Percentiles rank a stretch among this genome's conserved stretches.
These are phyloP conservation scores for Rachicladosporium sp. DNA, from an alignment of 2,329 filamentous ascomycete genomes.

Conservation along the genomic window DNA sequence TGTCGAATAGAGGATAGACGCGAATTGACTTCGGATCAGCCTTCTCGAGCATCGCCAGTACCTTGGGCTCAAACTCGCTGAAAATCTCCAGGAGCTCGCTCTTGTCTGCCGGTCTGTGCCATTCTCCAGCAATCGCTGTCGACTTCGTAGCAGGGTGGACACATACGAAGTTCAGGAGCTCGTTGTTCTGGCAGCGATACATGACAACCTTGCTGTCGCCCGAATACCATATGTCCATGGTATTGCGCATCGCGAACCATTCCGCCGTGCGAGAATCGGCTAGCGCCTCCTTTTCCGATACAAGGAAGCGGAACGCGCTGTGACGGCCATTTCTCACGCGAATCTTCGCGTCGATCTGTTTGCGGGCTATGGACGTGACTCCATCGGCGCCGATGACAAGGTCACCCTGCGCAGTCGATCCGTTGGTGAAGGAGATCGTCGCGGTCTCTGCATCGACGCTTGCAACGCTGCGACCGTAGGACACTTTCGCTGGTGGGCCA, in stretches of 20 bases:
- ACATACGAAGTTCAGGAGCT: constrained; percentile 34
- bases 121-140: constrained; percentile 12
- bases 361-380: constrained; percentile 53
- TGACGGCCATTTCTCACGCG: constrained; percentile 46
- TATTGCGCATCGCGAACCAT: constrained; percentile 32
- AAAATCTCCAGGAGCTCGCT: constrained; percentile 47
- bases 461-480: constrained; percentile 13
- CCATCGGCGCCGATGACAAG: constrained; percentile 54
- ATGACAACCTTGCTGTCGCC: constrained; percentile 57
- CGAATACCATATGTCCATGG: constrained; percentile 55
- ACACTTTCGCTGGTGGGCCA: constrained; percentile 15
- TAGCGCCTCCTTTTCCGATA: constrained; percentile 46
- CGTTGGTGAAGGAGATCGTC: constrained; percentile 43
- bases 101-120: constrained; percentile 35
- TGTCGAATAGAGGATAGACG: constrained; percentile 50
- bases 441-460: constrained; percentile 38
- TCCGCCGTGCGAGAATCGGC: constrained; percentile 40
- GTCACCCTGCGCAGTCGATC: constrained; percentile 40
- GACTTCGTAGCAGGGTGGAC: constrained; percentile 28
- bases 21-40: constrained; percentile 16
- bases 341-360: constrained; percentile 56
- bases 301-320: constrained; percentile 50
- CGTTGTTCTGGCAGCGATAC: constrained; percentile 45
- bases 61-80: constrained; percentile 46
- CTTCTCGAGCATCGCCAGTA: constrained; percentile 31